A percentile compares a stretch with the other conserved stretches of the same genome.
phyloP scores from a whole-genome alignment of 108 stramenopile species.

The Craspedostauros australis region DNA sequence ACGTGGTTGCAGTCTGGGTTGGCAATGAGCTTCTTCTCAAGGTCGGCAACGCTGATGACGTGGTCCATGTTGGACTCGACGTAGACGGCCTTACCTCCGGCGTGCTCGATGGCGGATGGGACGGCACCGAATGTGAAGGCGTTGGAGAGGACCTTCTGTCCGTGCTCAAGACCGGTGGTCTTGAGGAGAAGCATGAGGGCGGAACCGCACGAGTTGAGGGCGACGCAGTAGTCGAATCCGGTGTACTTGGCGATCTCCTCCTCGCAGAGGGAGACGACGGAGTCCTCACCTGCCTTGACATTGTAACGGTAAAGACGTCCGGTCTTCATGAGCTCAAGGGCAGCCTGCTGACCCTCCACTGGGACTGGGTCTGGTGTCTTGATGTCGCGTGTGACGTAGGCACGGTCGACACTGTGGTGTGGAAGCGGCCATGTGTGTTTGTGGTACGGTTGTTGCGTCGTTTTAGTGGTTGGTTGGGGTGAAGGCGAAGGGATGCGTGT shows the following conservation, averaged over 20 bases:
- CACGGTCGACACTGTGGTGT: slow-evolving; percentile 35
- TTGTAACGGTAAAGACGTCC: slow-evolving; percentile 82
- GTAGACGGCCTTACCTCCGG: slow-evolving; percentile 81
- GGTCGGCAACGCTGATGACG: slow-evolving; percentile 73
- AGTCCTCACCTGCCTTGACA: slow-evolving; percentile 47
- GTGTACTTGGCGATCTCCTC: slow-evolving; percentile 76
- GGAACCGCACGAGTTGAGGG: slow-evolving; percentile 80
- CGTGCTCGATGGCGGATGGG: slow-evolving; percentile 78
- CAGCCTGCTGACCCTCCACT: slow-evolving; percentile 57
- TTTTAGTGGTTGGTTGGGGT: too few relatives aligned
- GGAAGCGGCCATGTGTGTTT: too few relatives aligned
- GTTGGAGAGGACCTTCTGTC: slow-evolving; percentile 83
- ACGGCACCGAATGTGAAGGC: slow-evolving; percentile 90
- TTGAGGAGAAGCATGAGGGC: slow-evolving; percentile 82
- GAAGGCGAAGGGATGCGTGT: background rate
- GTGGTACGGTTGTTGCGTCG: too few relatives aligned
- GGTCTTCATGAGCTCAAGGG: slow-evolving; percentile 61
- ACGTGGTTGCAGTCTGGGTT: slow-evolving; percentile 75
- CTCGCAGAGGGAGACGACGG: slow-evolving; percentile 57
- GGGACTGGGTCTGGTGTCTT: slow-evolving; percentile 82
- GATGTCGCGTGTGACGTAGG: slow-evolving; percentile 66
- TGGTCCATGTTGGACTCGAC: slow-evolving; percentile 75
- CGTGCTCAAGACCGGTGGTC: slow-evolving; percentile 65
- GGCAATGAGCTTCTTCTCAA: slow-evolving; percentile 69
- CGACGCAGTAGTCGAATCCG: slow-evolving; percentile 79